Conservation (phyloP, 768 basidiomycete genomes). For the Cytidiella melzeri region DNA sequence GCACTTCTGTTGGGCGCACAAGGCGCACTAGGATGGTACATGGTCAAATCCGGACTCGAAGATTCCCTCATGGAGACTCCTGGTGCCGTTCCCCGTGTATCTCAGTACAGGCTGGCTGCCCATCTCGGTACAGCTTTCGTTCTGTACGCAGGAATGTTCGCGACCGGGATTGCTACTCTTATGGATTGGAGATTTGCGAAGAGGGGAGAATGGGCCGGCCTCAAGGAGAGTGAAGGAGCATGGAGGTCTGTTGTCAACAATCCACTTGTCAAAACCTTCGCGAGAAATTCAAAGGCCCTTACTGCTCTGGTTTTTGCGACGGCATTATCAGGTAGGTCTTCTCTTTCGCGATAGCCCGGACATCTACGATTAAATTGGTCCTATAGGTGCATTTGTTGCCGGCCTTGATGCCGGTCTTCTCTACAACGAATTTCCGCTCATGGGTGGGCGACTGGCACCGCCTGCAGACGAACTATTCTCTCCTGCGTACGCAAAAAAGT, state of each 20-base stretch:
- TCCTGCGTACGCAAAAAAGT: slow-evolving; percentile 59
- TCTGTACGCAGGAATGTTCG: slow-evolving; percentile 92
- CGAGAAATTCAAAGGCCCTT: slow-evolving; percentile 50
- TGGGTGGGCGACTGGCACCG: slow-evolving; percentile 86
- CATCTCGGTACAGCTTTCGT: slow-evolving; percentile 89
- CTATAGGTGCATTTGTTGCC: slow-evolving; percentile 91
- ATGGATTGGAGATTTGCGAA: slow-evolving; percentile 75
- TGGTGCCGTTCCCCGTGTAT: slow-evolving; percentile 87
- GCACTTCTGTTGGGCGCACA: slow-evolving; percentile 84
- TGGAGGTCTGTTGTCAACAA: slow-evolving; percentile 47
- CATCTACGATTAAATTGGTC: no score
- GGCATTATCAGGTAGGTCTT: slow-evolving; percentile 71
- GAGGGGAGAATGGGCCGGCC: slow-evolving; percentile 53
- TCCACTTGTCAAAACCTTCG: slow-evolving; percentile 53
- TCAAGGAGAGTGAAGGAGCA: slow-evolving; percentile 29
- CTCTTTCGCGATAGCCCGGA: slow-evolving; percentile 3
- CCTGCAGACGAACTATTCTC: slow-evolving; percentile 81
- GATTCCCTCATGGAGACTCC: slow-evolving; percentile 73
- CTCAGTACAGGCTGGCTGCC: slow-evolving; percentile 93
- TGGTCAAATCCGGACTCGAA: slow-evolving; percentile 96
- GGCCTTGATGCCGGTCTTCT: slow-evolving; percentile 93
- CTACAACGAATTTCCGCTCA: slow-evolving; percentile 98
- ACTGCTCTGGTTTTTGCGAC: slow-evolving; percentile 84
- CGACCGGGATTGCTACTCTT: slow-evolving; percentile 64
- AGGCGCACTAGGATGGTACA: slow-evolving; percentile 96